Base-by-base conservation (phyloP, 2,329 filamentous ascomycete genomes). In the Phialocephala subalpina region DNA sequence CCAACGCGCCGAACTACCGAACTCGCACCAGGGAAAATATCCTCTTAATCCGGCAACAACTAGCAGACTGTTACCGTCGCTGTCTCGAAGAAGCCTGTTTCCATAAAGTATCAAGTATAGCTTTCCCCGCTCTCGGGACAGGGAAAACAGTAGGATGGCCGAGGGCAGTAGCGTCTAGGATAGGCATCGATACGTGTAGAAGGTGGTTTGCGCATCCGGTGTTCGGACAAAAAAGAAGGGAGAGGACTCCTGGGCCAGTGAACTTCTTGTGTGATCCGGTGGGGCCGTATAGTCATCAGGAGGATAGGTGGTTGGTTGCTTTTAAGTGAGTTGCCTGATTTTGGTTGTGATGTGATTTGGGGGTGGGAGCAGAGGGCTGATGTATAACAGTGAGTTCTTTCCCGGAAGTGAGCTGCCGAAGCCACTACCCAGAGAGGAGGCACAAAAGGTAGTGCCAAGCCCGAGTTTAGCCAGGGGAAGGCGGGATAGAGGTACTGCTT, bases 61-160 rank as follows among this genome's bases (percentile, higher is more conserved):
- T 67, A 38, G 62, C 60, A 4, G 65, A 67, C 47, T 67, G 65
- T 29, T 67, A 67, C 20, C 45, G 65, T 3, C 53, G 65, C 33
- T 60, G 55, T 45, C 36, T 67, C 20, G 63, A 65, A n/a, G 66
- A 68, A 55, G 66, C 66, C 2, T 47, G 47, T 6, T 55, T 57
- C 25, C 33, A 59, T 42, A 63, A 42, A 9, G 29, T 49, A 20
- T 29, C 18, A 52, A 68, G 60, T 47, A 45, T 68, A 25, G 63
- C 63, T 1, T 68, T 68, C 36, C 63, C 66, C 3, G 65, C 60
- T 42, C 49, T 65, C 5, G 42, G 66, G 27, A 61, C 63, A 25
- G 66, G 63, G 6, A 14, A 36, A 5, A 36, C 57, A 7, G 14
- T 63, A 2, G 63, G 63, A 1, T 68, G 66, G 66, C 53, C 52